Evolutionary conservation across 257 asterid species (phyloP), one percentile per base, ranked within the genome.

Genomic region (Solanum phureja): DNA sequence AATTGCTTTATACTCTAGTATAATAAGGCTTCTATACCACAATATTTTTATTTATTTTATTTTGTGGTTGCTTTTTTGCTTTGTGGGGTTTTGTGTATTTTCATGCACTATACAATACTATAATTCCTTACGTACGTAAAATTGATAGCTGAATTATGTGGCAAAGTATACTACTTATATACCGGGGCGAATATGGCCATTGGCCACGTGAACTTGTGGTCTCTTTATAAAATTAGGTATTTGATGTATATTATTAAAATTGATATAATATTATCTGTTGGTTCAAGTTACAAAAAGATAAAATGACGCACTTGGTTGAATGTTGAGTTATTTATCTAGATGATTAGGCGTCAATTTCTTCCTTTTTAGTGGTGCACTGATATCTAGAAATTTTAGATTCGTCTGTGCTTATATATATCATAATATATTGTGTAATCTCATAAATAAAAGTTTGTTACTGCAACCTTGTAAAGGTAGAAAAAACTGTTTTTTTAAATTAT

Each of bases 31-130:
- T 76, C 40, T 83, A 68, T 83, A 49, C 75, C n/a, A 19, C 85
- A 86, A 38, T 69, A 31, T 75, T 72, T 62, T 35, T 0, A 62
- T 46, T 56, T 44, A 35, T 85, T 69, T 58, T 16, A 86, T 86
- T 84, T 64, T 37, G 29, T 33, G 62, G 84, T 91, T 88, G 87
- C 87, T 91, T 90, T 89, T 49, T 49, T 14, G 19, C 42, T 82
- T 46, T 79, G 66, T 8, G 87, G 37, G 86, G 52, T 35, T 86
- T 90, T 92, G 91, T 90, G 92, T 84, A 92, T 91, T 90, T 89
- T 91, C 93, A 90, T 91, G 94, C 91, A 89, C 87, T 62, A 58
- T 82, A 35, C 83, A 49, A 56, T 87, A 68, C 87, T 77, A 86
- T 73, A 86, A 74, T 89, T 88, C 92, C 90, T 91, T 87, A 14